Evolutionary conservation across 257 asterid species (phyloP).

Genomic region (Echium plantagineum): DNA sequence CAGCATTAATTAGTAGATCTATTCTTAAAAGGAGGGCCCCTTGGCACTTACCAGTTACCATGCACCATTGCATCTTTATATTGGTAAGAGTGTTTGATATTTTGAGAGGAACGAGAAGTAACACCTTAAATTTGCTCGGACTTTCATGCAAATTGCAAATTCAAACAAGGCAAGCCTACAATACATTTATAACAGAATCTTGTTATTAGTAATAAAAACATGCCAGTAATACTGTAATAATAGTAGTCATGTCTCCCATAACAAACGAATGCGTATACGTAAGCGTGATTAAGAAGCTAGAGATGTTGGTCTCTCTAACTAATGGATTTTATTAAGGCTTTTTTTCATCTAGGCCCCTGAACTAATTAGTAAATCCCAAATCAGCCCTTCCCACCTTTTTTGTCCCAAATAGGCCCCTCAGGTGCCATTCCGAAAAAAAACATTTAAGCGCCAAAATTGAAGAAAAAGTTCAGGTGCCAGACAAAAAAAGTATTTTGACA

Average conservation of each 20-base stretch:
- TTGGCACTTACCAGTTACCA: not conserved
- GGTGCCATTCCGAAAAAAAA: too few species aligned
- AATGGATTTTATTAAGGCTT: too few species aligned
- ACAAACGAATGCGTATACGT: constrained; percentile 5
- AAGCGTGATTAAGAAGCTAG: constrained; percentile 39
- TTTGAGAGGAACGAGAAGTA: not conserved
- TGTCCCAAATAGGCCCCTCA: too few species aligned
- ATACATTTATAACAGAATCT: not conserved
- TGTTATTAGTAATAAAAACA: not conserved
- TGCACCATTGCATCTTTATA: constrained; percentile 10
- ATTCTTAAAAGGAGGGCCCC: constrained; percentile 37
- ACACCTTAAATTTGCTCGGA: not conserved
- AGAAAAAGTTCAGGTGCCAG: too few species aligned
- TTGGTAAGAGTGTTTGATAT: constrained; percentile 6
- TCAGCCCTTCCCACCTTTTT: too few species aligned
- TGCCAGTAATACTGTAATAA: too few species aligned
- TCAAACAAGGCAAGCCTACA: not conserved
- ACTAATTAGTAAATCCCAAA: too few species aligned
- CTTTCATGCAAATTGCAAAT: not conserved
- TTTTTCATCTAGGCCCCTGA: too few species aligned
- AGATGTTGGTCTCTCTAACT: constrained; percentile 71
- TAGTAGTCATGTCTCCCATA: not conserved
- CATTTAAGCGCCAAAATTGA: too few species aligned
- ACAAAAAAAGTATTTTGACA: too few species aligned
- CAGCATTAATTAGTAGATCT: not conserved